Conservation (phyloP, 352 stramenopile genomes). For the Blastocystis sp. region DNA sequence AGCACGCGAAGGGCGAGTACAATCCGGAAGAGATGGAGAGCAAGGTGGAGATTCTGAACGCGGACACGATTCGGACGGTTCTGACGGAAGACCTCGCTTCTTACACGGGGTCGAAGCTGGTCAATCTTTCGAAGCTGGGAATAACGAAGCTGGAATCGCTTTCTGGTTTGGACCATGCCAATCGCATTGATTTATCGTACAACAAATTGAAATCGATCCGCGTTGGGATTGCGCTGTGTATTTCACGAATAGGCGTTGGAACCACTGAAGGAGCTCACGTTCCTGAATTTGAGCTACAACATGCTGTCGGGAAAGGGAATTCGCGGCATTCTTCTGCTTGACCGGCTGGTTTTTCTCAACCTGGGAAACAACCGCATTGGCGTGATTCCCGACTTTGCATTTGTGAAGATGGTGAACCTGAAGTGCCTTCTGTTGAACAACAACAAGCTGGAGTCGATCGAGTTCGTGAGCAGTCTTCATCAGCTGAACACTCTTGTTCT, state of each 20-base stretch:
- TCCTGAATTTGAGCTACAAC: slow-evolving; percentile 52
- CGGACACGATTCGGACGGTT: slow-evolving; percentile 3
- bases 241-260: slow-evolving; percentile 12
- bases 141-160: slow-evolving; percentile 28
- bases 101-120: slow-evolving; percentile 53
- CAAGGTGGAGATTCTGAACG: slow-evolving; percentile 14
- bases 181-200: slow-evolving; percentile 53
- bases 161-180: slow-evolving; percentile 21
- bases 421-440: slow-evolving; percentile 61
- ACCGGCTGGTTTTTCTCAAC: slow-evolving; percentile 62
- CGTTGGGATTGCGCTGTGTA: background rate
- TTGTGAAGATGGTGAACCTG: slow-evolving; percentile 42
- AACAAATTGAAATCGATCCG: slow-evolving; percentile 62
- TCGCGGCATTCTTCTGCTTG: slow-evolving; percentile 54
- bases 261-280: slow-evolving; percentile 18
- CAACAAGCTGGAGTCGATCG: slow-evolving; percentile 50
- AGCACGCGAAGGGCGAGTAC: background rate
- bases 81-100: slow-evolving; percentile 25
- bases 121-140: slow-evolving; percentile 45
- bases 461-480: slow-evolving; percentile 32
- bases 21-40: slow-evolving; percentile 53
- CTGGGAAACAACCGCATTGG: slow-evolving; percentile 63
- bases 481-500: slow-evolving; percentile 56
- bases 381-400: slow-evolving; percentile 54
- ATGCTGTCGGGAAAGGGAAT: slow-evolving; percentile 58